Conservation (phyloP, 2,329 filamentous ascomycete genomes). For the Diaporthe sp. region DNA sequence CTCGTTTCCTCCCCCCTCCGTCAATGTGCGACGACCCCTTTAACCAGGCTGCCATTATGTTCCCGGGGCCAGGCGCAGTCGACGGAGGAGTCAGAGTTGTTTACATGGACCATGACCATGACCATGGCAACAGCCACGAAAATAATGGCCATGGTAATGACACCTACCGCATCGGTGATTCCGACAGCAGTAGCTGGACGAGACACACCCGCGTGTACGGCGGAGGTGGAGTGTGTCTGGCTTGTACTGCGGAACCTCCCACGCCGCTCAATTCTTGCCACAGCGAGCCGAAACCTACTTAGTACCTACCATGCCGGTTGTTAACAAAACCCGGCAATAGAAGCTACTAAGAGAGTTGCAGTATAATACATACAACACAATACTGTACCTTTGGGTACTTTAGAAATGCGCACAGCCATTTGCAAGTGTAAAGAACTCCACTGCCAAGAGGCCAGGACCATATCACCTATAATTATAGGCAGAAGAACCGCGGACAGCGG, state of each 20-base stretch:
- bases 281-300: too few species aligned
- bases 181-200: conserved; percentile 64
- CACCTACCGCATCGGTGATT: conserved; percentile 58
- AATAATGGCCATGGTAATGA: conserved; percentile 62
- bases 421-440: too few species aligned
- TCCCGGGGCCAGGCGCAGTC: conserved; percentile 33
- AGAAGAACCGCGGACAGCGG: too few species aligned
- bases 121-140: conserved; percentile 43
- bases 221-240: conserved; percentile 63
- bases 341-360: too few species aligned
- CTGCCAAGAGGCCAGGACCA: too few species aligned
- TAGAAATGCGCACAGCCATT: too few species aligned
- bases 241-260: conserved; percentile 63
- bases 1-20: conserved; percentile 58
- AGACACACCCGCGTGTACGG: conserved; percentile 69
- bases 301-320: too few species aligned
- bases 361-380: too few species aligned
- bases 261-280: too few species aligned
- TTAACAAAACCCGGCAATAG: too few species aligned
- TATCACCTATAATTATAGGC: too few species aligned
- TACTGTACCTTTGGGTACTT: too few species aligned
- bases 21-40: conserved; percentile 47
- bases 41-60: conserved; percentile 41
- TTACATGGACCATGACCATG: conserved; percentile 17
- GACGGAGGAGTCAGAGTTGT: conserved; percentile 28